Base-by-base conservation (phyloP, 2,329 filamentous ascomycete species). In the Pyricularia pennisetigena region DNA sequence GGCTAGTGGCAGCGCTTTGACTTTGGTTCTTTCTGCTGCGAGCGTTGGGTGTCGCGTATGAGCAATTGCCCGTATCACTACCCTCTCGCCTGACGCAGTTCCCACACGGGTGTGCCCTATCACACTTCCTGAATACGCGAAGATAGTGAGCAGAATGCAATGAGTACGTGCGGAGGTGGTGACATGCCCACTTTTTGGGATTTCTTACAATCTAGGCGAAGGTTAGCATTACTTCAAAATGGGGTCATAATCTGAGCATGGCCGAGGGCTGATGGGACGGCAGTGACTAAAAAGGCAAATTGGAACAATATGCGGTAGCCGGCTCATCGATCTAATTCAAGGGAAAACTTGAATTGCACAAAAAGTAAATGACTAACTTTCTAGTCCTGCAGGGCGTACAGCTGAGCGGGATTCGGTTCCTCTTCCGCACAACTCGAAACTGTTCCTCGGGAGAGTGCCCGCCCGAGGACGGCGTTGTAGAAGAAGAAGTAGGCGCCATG, bases 51-150 rank as follows among this genome's bases (percentile, higher is more conserved):
- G 88, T 85, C 64, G 93, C 93, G 82, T 97, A 98, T 72, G 90
- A 91, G 81, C 94, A 98, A 69, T 92, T 90, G 68, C 85, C 80
- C 16, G 90, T 89, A 78, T 94, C 92, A 72, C 88, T 89, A 74
- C 94, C 90, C 79, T 96, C 92, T 74, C 93, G 90, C 81, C 96
- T 97, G 69, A 92, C 88, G 78, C 94, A 98, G 77, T 98, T 98
- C 80, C 95, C 93, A 80, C 93, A 98, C 68, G 94, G 94, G 72
- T 93, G 88, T 71, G 87, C 88, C 75, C 95, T 89, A 78, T 98
- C 97, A 82, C 94, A 98, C 86, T 97, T 97, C 79, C 95, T 86
- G 66, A 10, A 30, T 3, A 24, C 10, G 62, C 3, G 2, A 16
- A 16, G 24, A 62, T 29, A 6, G 59, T 62, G 59, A 62, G 41